These are phyloP conservation scores for Ceraceosorus bombacis DNA, from an alignment of 1,284 basidiomycete genomes.

Conservation along the genomic window DNA sequence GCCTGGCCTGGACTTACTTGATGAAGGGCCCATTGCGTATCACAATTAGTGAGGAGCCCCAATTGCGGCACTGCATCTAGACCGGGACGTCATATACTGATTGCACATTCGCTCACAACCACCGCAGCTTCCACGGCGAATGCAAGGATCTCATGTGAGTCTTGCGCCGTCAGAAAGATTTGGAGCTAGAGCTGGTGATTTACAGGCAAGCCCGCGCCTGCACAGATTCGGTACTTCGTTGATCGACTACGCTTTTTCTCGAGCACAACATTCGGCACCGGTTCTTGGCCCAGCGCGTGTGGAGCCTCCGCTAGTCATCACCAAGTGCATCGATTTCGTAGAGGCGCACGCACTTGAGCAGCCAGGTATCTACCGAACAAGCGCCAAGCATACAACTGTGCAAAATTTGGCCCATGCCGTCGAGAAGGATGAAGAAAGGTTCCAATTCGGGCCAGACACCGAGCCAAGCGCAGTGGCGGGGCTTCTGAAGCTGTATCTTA, in stretches of 20 bases:
- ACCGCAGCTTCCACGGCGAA: conserved; percentile 61
- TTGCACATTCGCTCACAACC: background rate
- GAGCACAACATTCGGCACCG: conserved; percentile 10
- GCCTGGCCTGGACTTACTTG: conserved; percentile 50
- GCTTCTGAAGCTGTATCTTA: conserved; percentile 82
- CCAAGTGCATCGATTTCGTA: conserved; percentile 74
- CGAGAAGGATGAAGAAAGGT: conserved; percentile 78
- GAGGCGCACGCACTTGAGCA: conserved; percentile 57
- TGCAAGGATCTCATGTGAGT: conserved; percentile 60
- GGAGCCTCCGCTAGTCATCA: conserved; percentile 66
- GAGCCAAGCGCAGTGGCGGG: conserved; percentile 85
- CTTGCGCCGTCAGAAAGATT: background rate
- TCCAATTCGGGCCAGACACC: conserved; percentile 64
- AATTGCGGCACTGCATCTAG: no score
- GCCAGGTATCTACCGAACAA: conserved; percentile 60
- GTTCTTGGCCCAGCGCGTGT: conserved; percentile 11
- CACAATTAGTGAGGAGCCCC: conserved; percentile 56
- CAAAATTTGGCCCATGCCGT: conserved; percentile 79
- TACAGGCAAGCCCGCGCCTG: background rate
- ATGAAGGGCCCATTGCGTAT: conserved; percentile 62
- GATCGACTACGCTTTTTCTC: conserved; percentile 81
- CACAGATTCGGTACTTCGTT: conserved; percentile 71
- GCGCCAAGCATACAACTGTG: conserved; percentile 72
- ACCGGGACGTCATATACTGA: background rate
- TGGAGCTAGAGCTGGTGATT: background rate